phyloP scores from a whole-genome alignment of 768 basidiomycete species.

The Trichaptum fuscoviolaceum region DNA sequence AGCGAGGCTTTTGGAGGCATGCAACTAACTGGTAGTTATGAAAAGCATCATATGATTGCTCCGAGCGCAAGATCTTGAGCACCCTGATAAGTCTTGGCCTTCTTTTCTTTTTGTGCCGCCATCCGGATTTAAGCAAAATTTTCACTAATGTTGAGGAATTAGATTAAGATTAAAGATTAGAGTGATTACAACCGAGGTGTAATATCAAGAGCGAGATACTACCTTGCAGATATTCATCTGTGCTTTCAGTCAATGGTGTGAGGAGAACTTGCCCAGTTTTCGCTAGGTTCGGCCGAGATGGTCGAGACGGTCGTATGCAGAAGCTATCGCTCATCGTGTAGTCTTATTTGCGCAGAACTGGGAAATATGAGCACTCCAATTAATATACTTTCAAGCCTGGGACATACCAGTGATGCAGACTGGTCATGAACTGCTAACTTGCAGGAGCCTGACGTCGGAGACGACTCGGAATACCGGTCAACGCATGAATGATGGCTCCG shows the following conservation, averaged over 20 bases:
- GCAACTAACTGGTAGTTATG: neutral
- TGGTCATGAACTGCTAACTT: no score
- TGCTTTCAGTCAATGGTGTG: neutral
- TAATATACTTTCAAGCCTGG: neutral
- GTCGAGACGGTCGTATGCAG: neutral
- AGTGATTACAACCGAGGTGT: neutral
- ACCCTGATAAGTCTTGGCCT: neutral
- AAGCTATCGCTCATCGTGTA: neutral
- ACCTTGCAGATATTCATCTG: neutral
- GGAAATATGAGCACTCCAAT: neutral
- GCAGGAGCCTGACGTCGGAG: no score
- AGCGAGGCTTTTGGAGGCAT: neutral
- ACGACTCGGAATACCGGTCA: no score
- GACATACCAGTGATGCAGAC: neutral
- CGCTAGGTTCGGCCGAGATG: neutral
- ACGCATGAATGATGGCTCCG: no score
- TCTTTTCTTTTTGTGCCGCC: neutral
- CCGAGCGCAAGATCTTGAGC: neutral
- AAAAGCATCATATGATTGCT: neutral
- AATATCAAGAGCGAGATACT: neutral
- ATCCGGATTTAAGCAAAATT: neutral
- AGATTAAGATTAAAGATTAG: neutral
- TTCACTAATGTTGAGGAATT: no score
- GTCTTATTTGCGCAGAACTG: neutral
- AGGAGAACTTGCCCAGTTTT: neutral